A percentile compares a stretch with the other conserved stretches of the same genome.
Conservation (phyloP, 306 rosid species). For the Aeschynomene evenia region DNA sequence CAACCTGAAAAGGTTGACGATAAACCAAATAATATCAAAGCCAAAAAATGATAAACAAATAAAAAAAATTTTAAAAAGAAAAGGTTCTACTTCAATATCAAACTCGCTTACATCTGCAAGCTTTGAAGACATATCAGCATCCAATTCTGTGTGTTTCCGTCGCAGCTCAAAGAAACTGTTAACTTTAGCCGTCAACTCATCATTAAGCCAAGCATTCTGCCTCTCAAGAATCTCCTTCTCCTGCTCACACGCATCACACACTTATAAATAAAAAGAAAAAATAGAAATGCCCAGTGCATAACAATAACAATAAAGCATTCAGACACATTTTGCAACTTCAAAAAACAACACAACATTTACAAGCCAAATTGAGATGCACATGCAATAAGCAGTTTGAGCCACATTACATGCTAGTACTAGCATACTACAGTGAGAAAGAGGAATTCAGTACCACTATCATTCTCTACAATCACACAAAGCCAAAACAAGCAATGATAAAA, state of each 20-base stretch:
- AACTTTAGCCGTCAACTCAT: slow-evolving; percentile 75
- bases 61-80: neutral
- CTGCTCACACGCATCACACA: slow-evolving; percentile 39
- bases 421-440: neutral
- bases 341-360: neutral
- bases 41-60: neutral
- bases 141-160: slow-evolving; percentile 58
- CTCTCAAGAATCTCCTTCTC: slow-evolving; percentile 90
- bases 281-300: neutral
- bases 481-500: neutral
- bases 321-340: slow-evolving; percentile 1
- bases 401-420: neutral
- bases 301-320: neutral
- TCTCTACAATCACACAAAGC: neutral
- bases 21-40: neutral
- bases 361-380: neutral
- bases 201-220: slow-evolving; percentile 82
- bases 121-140: slow-evolving; percentile 71
- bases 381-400: neutral
- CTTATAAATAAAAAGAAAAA: slow-evolving; percentile 20
- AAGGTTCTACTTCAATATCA: slow-evolving; percentile 1
- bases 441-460: neutral
- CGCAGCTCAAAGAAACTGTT: slow-evolving; percentile 64
- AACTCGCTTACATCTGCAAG: slow-evolving; percentile 63
- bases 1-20: slow-evolving; percentile 47